Evolutionary conservation across 2,329 filamentous ascomycete species (phyloP).

Genomic region (Stachybotrys chartarum): DNA sequence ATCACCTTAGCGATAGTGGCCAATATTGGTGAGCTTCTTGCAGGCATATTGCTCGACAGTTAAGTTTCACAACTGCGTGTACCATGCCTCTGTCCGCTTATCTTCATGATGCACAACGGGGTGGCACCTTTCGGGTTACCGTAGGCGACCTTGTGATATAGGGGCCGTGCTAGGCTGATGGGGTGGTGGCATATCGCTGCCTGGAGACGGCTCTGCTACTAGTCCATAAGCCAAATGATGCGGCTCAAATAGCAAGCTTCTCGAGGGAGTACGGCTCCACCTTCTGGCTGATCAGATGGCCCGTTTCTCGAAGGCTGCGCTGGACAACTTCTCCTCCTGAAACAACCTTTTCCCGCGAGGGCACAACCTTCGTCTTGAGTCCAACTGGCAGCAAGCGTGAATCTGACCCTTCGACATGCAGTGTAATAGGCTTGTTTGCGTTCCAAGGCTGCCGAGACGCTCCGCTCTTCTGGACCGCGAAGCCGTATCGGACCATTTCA

Average conservation of each 20-base stretch:
- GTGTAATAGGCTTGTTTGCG: conserved; percentile 34
- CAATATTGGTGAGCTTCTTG: not conserved
- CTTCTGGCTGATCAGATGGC: conserved; percentile 69
- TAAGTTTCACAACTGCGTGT: not conserved
- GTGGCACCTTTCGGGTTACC: not conserved
- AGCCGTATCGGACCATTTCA: conserved; percentile 58
- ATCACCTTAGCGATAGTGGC: not conserved
- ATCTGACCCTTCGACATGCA: conserved; percentile 34
- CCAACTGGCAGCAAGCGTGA: conserved; percentile 62
- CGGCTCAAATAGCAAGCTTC: conserved; percentile 56
- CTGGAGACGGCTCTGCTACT: not conserved
- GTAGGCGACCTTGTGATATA: not conserved
- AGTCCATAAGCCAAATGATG: not conserved
- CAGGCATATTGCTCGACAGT: not conserved
- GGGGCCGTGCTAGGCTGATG: not conserved
- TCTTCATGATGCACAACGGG: not conserved
- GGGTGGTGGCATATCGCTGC: not conserved
- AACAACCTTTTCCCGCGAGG: conserved; percentile 52
- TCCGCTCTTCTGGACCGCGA: conserved; percentile 26
- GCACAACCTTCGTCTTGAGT: conserved; percentile 50
- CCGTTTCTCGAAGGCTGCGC: conserved; percentile 66
- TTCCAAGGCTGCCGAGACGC: conserved; percentile 19
- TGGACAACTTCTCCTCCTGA: conserved; percentile 62
- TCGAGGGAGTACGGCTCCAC: conserved; percentile 81
- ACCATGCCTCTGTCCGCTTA: no score